Evolutionary conservation across 352 stramenopile species (phyloP), one percentile per base, ranked within the genome.

Genomic region (Globisporangium iwayamae): DNA sequence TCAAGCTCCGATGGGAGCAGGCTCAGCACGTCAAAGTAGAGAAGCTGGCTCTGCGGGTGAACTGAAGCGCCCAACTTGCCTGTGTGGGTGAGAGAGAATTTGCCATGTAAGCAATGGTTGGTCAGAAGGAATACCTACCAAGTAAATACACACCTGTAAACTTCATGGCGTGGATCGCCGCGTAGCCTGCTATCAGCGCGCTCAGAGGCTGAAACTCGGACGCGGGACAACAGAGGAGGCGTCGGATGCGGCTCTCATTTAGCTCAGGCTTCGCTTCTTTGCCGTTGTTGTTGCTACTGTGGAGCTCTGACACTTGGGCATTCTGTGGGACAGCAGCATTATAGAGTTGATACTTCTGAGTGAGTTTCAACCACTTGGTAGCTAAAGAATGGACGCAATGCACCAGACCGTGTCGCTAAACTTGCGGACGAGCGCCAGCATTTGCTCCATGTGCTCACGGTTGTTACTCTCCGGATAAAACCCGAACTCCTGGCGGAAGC

Each of bases 171-270:
- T 82, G 65, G 4, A 78, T 61, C 0, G 61, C 62, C 0, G 74
- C 66, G 43, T 73, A 65, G 16, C 69, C 73, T 4, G 71, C 74
- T 16, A 82, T 56, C 22, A 77, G 56, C 5, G 72, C 54, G 46
- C 73, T 79, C 9, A 81, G 50, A 14, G 76, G 69, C 4, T 71
- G 68, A 22, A 80, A 73, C 55, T 85, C 76, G 14, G 61, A 63
- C 9, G 67, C 70, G 0, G 66, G 58, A 55, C 67, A 77, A 0
- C 69, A 66, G 11, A 79, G 51, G 0, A 78, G 62, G 18, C 57
- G 36, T 16, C 53, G 22, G 1, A 74, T 50, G 1, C 73, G n/a
- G 2, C 22, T 9, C 11, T 63, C 43, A 28, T 77, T 58, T 6
- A 73, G 41, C 11, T 66, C 36, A 22, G 22, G 51, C 3, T 28